Percentiles rank a stretch among this genome's conserved stretches.
These are phyloP conservation scores for Globisporangium rhizosaccharum DNA, from an alignment of 352 stramenopile species.

Conservation along the genomic window DNA sequence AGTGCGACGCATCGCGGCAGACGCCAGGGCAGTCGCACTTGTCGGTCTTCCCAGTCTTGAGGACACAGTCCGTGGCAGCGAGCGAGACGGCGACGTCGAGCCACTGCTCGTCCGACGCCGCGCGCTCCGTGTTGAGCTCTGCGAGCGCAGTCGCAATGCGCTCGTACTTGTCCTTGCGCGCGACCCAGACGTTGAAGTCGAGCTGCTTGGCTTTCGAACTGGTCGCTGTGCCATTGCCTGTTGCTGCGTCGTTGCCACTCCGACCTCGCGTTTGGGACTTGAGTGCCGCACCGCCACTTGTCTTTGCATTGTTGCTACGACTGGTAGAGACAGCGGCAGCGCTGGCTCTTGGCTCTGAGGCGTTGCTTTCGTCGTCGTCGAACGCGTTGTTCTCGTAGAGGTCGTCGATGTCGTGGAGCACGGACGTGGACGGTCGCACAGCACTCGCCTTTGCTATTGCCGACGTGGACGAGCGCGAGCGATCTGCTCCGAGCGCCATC, in stretches of 20 bases:
- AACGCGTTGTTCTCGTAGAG: constrained; percentile 80
- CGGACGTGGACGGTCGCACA: constrained; percentile 18
- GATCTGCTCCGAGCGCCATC: constrained; percentile 24
- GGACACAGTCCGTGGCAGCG: constrained; percentile 66
- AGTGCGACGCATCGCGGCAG: constrained; percentile 53
- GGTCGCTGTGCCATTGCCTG: too few relatives aligned
- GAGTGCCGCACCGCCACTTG: too few relatives aligned
- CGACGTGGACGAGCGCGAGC: background rate
- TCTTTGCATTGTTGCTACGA: too few relatives aligned
- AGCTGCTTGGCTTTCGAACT: constrained; percentile 18
- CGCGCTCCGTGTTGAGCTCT: constrained; percentile 62
- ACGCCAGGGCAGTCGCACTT: constrained; percentile 65
- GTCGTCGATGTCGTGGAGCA: constrained; percentile 62
- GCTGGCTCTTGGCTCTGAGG: too few relatives aligned
- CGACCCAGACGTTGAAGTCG: constrained; percentile 82
- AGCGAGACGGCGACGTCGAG: constrained; percentile 70
- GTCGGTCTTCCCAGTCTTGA: constrained; percentile 69
- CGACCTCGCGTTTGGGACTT: too few relatives aligned
- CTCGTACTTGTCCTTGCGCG: constrained; percentile 86
- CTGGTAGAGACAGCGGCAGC: too few relatives aligned
- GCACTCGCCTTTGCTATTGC: constrained; percentile 18
- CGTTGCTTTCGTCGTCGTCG: constrained; percentile 24
- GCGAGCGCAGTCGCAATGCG: constrained; percentile 53
- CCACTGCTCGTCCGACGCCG: constrained; percentile 52
- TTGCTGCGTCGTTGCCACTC: too few relatives aligned